Base-by-base conservation (phyloP, 2,329 filamentous ascomycete genomes). In the Alternaria brassicae region DNA sequence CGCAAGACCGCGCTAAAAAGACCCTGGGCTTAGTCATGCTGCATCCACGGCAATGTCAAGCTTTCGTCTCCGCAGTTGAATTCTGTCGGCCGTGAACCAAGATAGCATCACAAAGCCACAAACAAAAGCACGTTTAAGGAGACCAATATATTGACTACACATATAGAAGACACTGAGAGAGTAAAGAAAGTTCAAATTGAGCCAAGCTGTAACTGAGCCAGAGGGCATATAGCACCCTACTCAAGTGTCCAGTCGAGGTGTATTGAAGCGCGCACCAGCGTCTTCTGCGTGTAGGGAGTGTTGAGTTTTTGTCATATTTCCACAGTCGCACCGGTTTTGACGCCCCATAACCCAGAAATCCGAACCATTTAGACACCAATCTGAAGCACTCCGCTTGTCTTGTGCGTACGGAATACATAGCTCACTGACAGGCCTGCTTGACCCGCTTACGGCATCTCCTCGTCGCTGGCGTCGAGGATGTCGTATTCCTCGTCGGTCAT, bases 401-500 rank as follows among this genome's bases (percentile, higher is more conserved):
- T 40, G 21, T 34, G 32, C 19, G 39, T 32, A 17, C 17, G 37
- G 19, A 39, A 36, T 2, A 19, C 23, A 6, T 32, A 47, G 50
- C 49, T 23, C 17, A 19, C 27, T 8, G 21, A 37, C 37, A n/a
- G 25, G 9, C 25, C 5, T 40, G 19, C 27, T 39, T 6, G 21
- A 7, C 25, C 32, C 25, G 28, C 50, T 52, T 57, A 71, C 42
- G 54, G 58, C 61, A 70, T 68, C 56, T 98, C 94, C 77, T 96
- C 91, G 68, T 98, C 94, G 59, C 92, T 96, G 41, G 93, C 94
- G 81, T 97, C 93, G 44, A 98, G 87, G 66, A 98, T 93, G 72
- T 99, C 95, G 77, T 98, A 99, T 81, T 99, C 95, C 78, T 98
- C 95, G 65, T 99, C 95, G 0, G 95, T 98, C 83, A 96, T 81